These are phyloP conservation scores for Rhazya stricta DNA, from an alignment of 257 asterid genomes.

Conservation along the genomic window DNA sequence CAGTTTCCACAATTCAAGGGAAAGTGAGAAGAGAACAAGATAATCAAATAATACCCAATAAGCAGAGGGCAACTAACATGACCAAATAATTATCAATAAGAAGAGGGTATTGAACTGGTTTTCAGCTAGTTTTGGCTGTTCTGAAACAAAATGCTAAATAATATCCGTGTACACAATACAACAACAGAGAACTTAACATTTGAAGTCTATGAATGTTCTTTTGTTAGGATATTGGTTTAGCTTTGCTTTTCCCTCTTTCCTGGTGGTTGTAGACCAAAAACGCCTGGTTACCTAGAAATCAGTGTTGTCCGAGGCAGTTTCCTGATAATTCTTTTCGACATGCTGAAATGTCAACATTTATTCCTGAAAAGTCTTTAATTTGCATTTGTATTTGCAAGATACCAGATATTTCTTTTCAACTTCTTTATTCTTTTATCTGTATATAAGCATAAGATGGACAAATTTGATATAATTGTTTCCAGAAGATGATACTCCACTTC, in stretches of 20 bases:
- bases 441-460: not conserved
- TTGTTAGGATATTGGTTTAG: not conserved
- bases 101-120: not conserved
- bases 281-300: not conserved
- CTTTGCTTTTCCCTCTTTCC: not conserved
- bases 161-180: not conserved
- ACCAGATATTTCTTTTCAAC: not conserved
- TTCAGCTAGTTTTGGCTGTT: not conserved
- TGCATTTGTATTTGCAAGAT: not conserved
- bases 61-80: not conserved
- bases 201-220: not conserved
- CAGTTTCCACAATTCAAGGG: not conserved
- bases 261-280: not conserved
- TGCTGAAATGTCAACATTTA: not conserved
- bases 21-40: not conserved
- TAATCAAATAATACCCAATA: too few species aligned
- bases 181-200: not conserved
- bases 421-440: not conserved
- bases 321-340: not conserved
- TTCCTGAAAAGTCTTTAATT: not conserved
- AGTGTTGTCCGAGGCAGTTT: not conserved
- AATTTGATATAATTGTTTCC: not conserved
- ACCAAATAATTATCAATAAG: not conserved
- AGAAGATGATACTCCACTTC: not conserved
- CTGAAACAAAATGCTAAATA: not conserved